Percentiles rank a stretch among this genome's conserved stretches.
Evolutionary conservation across 768 basidiomycete species (phyloP).

Genomic region (Boletus subparvulus): DNA sequence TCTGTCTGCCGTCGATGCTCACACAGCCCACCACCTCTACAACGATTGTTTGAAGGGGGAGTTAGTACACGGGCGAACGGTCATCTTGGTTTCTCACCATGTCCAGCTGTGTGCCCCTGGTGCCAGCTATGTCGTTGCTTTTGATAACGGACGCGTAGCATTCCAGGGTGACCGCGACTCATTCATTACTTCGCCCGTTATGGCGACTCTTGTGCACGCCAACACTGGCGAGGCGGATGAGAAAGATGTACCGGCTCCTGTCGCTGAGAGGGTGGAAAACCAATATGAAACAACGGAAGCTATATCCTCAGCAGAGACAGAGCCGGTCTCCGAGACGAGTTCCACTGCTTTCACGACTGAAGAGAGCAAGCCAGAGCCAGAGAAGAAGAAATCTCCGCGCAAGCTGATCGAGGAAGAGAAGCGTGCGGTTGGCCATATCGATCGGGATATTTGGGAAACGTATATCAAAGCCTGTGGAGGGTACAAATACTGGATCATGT

Average conservation of each 20-base stretch:
- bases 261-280: neutral
- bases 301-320: slow-evolving; percentile 23
- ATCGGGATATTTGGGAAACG: slow-evolving; percentile 61
- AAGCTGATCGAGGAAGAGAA: slow-evolving; percentile 86
- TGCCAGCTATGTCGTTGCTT: slow-evolving; percentile 78
- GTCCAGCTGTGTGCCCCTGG: slow-evolving; percentile 83
- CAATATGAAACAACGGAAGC: slow-evolving; percentile 14
- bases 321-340: slow-evolving; percentile 40
- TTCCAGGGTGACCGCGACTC: slow-evolving; percentile 66
- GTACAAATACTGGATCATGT: slow-evolving; percentile 55
- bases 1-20: slow-evolving; percentile 71
- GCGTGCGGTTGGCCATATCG: slow-evolving; percentile 71
- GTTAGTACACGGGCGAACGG: slow-evolving; percentile 72
- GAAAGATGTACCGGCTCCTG: slow-evolving; percentile 37
- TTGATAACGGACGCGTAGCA: slow-evolving; percentile 67
- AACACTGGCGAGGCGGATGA: slow-evolving; percentile 39
- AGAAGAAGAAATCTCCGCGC: slow-evolving; percentile 62
- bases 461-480: slow-evolving; percentile 55
- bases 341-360: slow-evolving; percentile 43
- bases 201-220: slow-evolving; percentile 66
- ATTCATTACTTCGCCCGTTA: slow-evolving; percentile 68
- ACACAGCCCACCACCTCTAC: slow-evolving; percentile 81
- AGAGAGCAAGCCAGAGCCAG: slow-evolving; percentile 35
- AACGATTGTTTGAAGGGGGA: slow-evolving; percentile 78
- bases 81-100: slow-evolving; percentile 92